Conservation (phyloP, 2,329 filamentous ascomycete genomes). For the Pseudonectria foliicola region DNA sequence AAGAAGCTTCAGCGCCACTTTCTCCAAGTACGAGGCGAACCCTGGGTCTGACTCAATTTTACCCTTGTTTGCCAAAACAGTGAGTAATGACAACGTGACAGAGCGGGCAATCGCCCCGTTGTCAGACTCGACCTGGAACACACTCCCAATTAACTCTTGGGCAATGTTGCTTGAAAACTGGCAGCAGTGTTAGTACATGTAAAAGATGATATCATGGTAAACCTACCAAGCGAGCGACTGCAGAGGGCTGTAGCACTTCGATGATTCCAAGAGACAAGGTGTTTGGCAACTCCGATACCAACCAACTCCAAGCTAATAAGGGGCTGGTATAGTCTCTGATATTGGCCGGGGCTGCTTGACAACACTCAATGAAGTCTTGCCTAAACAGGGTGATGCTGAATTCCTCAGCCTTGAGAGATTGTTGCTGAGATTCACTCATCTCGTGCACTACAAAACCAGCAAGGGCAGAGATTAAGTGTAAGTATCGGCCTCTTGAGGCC, state of each 20-base stretch:
- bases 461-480: conserved; percentile 29
- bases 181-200: conserved; percentile 4
- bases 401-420: conserved; percentile 23
- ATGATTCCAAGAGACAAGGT: conserved; percentile 33
- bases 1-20: conserved; percentile 16
- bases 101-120: conserved; percentile 13
- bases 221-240: conserved; percentile 30
- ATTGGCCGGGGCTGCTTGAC: conserved; percentile 5
- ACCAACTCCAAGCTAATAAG: conserved; percentile 26
- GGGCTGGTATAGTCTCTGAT: conserved; percentile 15
- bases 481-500: conserved; percentile 26
- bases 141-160: conserved; percentile 27
- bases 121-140: conserved; percentile 9
- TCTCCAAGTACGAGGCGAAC: conserved; percentile 22
- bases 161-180: conserved; percentile 31
- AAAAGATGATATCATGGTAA: neutral
- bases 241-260: conserved; percentile 27
- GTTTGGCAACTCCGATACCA: conserved; percentile 24
- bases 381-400: conserved; percentile 33
- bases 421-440: conserved; percentile 31
- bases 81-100: conserved; percentile 30
- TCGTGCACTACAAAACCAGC: conserved; percentile 31
- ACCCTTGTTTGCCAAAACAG: conserved; percentile 39
- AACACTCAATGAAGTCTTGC: conserved; percentile 20
- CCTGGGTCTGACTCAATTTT: conserved; percentile 26